Evolutionary conservation across 2,329 filamentous ascomycete genomes (phyloP), one percentile per base, ranked within the genome.

Genomic region (Thelonectria olida): DNA sequence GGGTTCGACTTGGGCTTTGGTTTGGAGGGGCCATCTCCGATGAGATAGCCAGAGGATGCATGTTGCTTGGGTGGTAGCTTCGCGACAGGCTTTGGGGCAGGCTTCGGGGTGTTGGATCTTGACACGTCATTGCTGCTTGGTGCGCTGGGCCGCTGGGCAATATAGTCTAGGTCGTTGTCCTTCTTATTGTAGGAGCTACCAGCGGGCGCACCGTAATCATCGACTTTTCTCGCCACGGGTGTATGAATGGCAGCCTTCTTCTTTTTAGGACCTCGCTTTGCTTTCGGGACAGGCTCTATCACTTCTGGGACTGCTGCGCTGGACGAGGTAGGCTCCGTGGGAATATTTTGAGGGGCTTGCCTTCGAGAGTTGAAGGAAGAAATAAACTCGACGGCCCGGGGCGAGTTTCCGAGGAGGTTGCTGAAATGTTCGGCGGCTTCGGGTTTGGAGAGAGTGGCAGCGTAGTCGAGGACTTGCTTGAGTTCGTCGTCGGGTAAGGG

Each of bases 401-500:
- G 87, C 7, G 92, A 93, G 75, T 97, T 93, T 50, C 95, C 96
- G 0, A 99, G 85, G 54, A 99, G 82, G 73, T 96, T 93, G 75
- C 89, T 91, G 63, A 99, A 90, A 76, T 98, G 93, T 41, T 93
- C 89, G 51, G 88, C 93, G 13, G 92, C 92, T 65, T 90, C 91
- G 52, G 88, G 80, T 73, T 91, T 93, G 19, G 93, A 88, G 8
- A 98, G 84, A 0, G 89, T 90, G 34, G 87, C 82, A 2, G 92
- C 89, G 75, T 97, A 97, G 48, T 92, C 88, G 67, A 98, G 83
- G 42, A 97, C 86, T 74, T 98, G 92, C 72, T 89, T 87, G 28
- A 98, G 82, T 39, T 95, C 93, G 12, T 92, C 89, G 34, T 97
- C 89, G 34, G 97, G 93, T 10, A 98, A 83, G 7, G 93, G 93